Conservation (phyloP, 2,329 filamentous ascomycete species). For the Alternaria gansuensis region DNA sequence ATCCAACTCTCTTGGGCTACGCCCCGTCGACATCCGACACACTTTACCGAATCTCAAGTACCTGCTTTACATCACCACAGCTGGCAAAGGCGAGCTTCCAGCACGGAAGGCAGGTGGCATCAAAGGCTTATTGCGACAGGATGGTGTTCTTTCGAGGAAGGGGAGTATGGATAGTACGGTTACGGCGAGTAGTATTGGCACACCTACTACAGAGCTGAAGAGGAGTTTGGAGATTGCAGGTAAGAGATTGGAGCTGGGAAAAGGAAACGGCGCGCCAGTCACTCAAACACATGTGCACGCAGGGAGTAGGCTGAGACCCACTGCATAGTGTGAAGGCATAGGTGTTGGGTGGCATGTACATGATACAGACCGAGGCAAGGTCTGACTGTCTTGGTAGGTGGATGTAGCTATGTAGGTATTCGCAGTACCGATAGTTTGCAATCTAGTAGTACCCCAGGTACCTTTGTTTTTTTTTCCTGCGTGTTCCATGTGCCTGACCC, state of each 20-base stretch:
- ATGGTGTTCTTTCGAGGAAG: conserved; percentile 38
- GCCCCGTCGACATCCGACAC: conserved; percentile 88
- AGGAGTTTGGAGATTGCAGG: conserved; percentile 29
- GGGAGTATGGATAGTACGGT: conserved; percentile 48
- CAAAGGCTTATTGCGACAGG: conserved; percentile 43
- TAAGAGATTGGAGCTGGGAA: conserved; percentile 23
- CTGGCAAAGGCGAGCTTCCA: conserved; percentile 72
- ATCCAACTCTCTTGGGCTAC: conserved; percentile 70
- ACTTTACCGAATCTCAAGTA: conserved; percentile 95
- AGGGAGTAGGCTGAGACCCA: conserved; percentile 41
- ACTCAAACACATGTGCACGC: conserved; percentile 30
- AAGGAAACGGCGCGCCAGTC: conserved; percentile 30
- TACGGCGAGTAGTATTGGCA: conserved; percentile 41
- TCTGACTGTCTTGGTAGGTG: neutral
- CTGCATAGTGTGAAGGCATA: neutral
- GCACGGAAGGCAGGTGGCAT: conserved; percentile 50
- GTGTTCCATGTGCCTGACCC: neutral
- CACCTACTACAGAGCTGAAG: conserved; percentile 31
- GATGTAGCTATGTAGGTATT: neutral
- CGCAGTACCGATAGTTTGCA: neutral
- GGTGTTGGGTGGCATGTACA: neutral
- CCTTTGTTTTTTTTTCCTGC: conserved; percentile 2
- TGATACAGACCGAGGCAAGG: neutral
- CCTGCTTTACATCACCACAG: conserved; percentile 85
- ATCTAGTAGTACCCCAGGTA: neutral